phyloP scores from a whole-genome alignment of 164 flowering plant genomes.

The Santalum album region DNA sequence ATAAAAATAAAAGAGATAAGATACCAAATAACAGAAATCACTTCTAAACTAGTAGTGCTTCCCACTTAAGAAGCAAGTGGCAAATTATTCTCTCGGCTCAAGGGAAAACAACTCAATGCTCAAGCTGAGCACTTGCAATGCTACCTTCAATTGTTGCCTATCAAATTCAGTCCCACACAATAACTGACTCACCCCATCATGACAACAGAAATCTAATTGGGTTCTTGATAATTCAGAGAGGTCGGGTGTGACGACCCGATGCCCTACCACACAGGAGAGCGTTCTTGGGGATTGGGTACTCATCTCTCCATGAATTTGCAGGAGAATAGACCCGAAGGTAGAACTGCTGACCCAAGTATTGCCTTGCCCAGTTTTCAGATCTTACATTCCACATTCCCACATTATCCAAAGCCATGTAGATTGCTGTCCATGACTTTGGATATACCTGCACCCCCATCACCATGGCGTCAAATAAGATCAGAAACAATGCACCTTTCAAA shows the following conservation, averaged over 20 bases:
- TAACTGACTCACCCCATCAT: slow-evolving; percentile 23
- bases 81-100: too few species aligned
- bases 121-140: neutral
- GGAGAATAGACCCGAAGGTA: slow-evolving; percentile 53
- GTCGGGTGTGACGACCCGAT: slow-evolving; percentile 49
- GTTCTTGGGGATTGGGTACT: slow-evolving; percentile 46
- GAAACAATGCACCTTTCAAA: neutral
- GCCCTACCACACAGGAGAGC: slow-evolving; percentile 69
- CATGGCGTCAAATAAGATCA: neutral
- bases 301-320: slow-evolving; percentile 47
- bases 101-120: too few species aligned
- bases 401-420: slow-evolving; percentile 61
- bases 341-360: slow-evolving; percentile 69
- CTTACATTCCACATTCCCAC: slow-evolving; percentile 78
- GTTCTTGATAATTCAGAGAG: slow-evolving; percentile 17
- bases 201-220: slow-evolving; percentile 8
- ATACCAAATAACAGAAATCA: too few species aligned
- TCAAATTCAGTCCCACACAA: neutral
- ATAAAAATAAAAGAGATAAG: too few species aligned
- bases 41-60: too few species aligned
- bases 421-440: slow-evolving; percentile 70
- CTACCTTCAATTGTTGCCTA: neutral
- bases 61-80: too few species aligned
- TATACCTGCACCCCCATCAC: slow-evolving; percentile 35
- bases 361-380: slow-evolving; percentile 65